A percentile compares a stretch with the other conserved stretches of the same genome.
These are phyloP conservation scores for Chrysoporthe deuterocubensis DNA, from an alignment of 2,329 filamentous ascomycete species.

Conservation along the genomic window DNA sequence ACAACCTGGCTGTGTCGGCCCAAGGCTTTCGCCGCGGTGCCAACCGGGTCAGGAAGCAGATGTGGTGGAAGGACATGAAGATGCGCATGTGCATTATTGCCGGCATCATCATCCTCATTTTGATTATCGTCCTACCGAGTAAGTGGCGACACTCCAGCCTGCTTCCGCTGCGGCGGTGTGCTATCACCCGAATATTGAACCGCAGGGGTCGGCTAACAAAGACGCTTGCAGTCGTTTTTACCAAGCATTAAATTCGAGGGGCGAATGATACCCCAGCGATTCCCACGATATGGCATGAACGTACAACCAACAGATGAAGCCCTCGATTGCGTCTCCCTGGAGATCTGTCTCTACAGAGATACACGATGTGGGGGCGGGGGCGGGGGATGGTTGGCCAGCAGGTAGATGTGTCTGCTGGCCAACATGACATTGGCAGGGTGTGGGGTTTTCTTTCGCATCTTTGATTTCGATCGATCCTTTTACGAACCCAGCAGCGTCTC, in stretches of 20 bases:
- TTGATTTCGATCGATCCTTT: conserved; percentile 27
- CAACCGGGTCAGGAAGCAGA: conserved; percentile 94
- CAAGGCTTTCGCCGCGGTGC: conserved; percentile 95
- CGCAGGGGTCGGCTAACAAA: neutral
- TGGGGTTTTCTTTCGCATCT: conserved; percentile 17
- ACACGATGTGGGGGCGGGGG: conserved; percentile 3
- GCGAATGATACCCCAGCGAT: conserved; percentile 12
- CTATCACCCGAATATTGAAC: neutral
- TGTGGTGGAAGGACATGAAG: conserved; percentile 99
- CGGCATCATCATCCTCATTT: conserved; percentile 87
- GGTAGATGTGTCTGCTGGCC: conserved; percentile 5
- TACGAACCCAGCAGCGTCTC: conserved; percentile 24
- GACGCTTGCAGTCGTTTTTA: conserved; percentile 29
- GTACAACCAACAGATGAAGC: conserved; percentile 18
- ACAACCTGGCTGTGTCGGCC: conserved; percentile 90
- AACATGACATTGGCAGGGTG: conserved; percentile 19
- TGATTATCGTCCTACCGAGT: conserved; percentile 97
- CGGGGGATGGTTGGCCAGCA: conserved; percentile 12
- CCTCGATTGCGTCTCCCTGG: conserved; percentile 17
- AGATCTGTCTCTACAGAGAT: conserved; percentile 5
- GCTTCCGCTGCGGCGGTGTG: neutral
- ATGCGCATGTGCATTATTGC: conserved; percentile 97
- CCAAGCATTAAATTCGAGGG: conserved; percentile 17
- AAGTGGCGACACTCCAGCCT: conserved; percentile 43
- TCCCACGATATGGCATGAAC: conserved; percentile 21